Base-by-base conservation (phyloP, 129 eudicot species). In the Escallonia rubra region DNA sequence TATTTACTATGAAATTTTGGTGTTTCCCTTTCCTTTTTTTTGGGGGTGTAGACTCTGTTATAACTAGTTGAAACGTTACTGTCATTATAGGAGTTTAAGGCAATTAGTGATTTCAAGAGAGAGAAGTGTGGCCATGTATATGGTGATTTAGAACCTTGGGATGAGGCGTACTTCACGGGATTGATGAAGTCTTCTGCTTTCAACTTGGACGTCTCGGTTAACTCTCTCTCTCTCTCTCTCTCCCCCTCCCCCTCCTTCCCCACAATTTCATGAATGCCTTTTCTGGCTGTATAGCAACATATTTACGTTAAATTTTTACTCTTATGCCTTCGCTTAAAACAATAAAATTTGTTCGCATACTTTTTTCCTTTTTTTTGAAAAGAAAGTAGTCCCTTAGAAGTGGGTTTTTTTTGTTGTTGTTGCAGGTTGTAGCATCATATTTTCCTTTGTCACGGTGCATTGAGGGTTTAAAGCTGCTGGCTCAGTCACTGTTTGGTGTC, bases 121-220 rank as follows among this genome's bases (percentile, higher is more conserved):
- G 84, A 66, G 57, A 83, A 70, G 65, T 65, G 42, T 65, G 81
- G 89, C 15, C 79, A 81, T 50, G 70, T 63, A 56, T 71, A 62
- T 61, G 77, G 60, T 67, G 91, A 76, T 60, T 75, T 92, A 73
- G 96, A 89, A 79, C 95, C 98, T 50, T 92, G 98, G 98, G 98
- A 92, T 56, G 98, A 88, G 80, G 80, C 95, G 44, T 92, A 86
- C 62, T 76, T 77, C 67, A 66, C 98, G 14, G 70, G 89, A 64
- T 73, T 84, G 79, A 92, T 92, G 96, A 92, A 86, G 76, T 83
- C 95, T 71, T 73, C 86, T 63, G 74, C 82, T 53, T 78, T 78
- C 66, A 68, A 78, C 71, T 72, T 86, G 74, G 87, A 92, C 77
- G 69, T 79, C 74, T 76, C 89, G 41, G 98, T 92, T 69, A 78